phyloP scores from a whole-genome alignment of 177 flowering plant genomes.

The Tripterygium wilfordii region DNA sequence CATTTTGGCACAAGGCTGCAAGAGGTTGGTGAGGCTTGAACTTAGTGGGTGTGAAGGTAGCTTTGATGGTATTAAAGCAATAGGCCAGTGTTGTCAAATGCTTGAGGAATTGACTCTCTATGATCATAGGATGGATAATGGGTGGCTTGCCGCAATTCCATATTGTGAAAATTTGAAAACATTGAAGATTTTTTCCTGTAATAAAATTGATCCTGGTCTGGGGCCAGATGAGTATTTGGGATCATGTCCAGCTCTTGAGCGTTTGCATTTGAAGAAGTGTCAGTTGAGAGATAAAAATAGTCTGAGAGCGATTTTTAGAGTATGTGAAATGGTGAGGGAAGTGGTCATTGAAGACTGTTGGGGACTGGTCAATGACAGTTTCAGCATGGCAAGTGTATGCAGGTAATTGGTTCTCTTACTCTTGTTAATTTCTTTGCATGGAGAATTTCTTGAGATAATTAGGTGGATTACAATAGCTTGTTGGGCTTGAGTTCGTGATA shows the following conservation, averaged over 20 bases:
- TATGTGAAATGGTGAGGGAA: constrained; percentile 60
- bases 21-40: constrained; percentile 78
- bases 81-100: constrained; percentile 92
- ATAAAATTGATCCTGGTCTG: constrained; percentile 56
- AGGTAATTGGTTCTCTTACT: constrained; percentile 42
- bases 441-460: not conserved
- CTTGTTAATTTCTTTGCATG: not conserved
- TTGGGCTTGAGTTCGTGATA: not conserved
- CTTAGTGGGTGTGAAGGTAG: constrained; percentile 89
- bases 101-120: constrained; percentile 73
- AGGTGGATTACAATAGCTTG: not conserved
- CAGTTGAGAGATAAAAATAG: constrained; percentile 63
- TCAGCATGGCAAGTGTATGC: constrained; percentile 49
- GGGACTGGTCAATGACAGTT: constrained; percentile 71
- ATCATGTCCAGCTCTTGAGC: constrained; percentile 63
- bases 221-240: constrained; percentile 74
- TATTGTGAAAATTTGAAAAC: constrained; percentile 84
- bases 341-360: constrained; percentile 75
- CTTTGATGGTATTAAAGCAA: constrained; percentile 87
- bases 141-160: constrained; percentile 76
- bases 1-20: constrained; percentile 85
- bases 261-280: constrained; percentile 66
- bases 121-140: constrained; percentile 82
- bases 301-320: constrained; percentile 51
- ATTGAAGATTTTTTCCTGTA: constrained; percentile 65